Base-by-base conservation (phyloP, 2,329 filamentous ascomycete genomes). In the Hypocreales sp. region DNA sequence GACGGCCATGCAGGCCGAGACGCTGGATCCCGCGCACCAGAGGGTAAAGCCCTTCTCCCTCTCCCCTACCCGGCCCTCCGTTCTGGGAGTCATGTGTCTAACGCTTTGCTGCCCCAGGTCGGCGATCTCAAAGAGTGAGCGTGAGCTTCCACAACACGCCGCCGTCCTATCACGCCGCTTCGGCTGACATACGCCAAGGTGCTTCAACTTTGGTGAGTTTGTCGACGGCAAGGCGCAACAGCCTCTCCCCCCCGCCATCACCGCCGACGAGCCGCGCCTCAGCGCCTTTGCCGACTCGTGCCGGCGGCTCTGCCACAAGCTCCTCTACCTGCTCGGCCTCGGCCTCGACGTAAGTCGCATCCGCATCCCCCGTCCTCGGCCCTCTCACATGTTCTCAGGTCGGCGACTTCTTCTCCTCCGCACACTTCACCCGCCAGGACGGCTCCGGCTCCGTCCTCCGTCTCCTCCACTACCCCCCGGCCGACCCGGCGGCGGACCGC, bases 171-270 rank as follows among this genome's bases (percentile, higher is more conserved):
- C n/a, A n/a, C n/a, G n/a, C n/a, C n/a, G n/a, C n/a, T n/a, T n/a
- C n/a, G n/a, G n/a, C n/a, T n/a, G n/a, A n/a, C n/a, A n/a, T n/a
- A n/a, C n/a, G n/a, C n/a, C n/a, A n/a, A 90, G 84, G 58, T 83
- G 79, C 20, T 87, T 95, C 64, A 98, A 95, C 57, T 79, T 95
- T 45, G 82, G 78, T 37, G 72, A 82, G 40, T 92, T 90, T 46
- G 46, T 60, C 31, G 40, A 72, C 35, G 65, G 71, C 39, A 72
- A 74, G 51, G 67, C 79, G 10, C 72, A 78, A 35, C 87, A 95
- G 48, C 76, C 79, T 7, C 60, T 95, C 2, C 84, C 87, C 0
- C 44, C 58, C 2, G 61, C 69, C 7, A 61, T 95, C 3, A 46
- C 55, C 11, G 38, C 60, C 1, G 60, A 79, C 34, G 67, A 79